phyloP scores from a whole-genome alignment of 495 filamentous ascomycete species.

The Elasticomyces elasticus region DNA sequence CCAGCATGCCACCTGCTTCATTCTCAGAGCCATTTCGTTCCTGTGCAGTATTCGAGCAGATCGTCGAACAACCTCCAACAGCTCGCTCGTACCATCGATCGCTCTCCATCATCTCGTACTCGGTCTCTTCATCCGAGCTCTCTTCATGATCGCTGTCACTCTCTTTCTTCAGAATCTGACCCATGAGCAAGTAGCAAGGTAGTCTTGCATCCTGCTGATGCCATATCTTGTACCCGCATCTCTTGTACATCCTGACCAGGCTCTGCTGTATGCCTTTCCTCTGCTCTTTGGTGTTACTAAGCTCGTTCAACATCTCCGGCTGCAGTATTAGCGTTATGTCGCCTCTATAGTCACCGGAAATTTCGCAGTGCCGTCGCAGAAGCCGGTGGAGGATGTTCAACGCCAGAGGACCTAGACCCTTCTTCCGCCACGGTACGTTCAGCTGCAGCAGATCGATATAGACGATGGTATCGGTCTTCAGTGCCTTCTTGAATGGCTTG shows the following conservation, averaged over 20 bases:
- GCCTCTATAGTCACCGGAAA: too few species aligned
- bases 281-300: neutral
- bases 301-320: neutral
- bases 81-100: too few species aligned
- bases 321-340: neutral
- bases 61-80: too few species aligned
- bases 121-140: too few species aligned
- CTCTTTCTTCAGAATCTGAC: too few species aligned
- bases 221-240: neutral
- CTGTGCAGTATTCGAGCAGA: too few species aligned
- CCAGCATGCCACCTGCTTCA: too few species aligned
- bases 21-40: too few species aligned
- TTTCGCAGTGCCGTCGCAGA: neutral
- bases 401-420: neutral
- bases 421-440: neutral
- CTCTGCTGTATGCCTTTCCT: neutral
- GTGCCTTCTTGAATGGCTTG: neutral
- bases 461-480: neutral
- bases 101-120: too few species aligned
- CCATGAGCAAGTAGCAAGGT: neutral
- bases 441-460: neutral
- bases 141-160: too few species aligned
- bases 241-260: neutral
- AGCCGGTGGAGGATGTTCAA: neutral
- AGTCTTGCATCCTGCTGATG: neutral